Evolutionary conservation across 352 stramenopile species (phyloP).

Genomic region (Globisporangium spiculum): DNA sequence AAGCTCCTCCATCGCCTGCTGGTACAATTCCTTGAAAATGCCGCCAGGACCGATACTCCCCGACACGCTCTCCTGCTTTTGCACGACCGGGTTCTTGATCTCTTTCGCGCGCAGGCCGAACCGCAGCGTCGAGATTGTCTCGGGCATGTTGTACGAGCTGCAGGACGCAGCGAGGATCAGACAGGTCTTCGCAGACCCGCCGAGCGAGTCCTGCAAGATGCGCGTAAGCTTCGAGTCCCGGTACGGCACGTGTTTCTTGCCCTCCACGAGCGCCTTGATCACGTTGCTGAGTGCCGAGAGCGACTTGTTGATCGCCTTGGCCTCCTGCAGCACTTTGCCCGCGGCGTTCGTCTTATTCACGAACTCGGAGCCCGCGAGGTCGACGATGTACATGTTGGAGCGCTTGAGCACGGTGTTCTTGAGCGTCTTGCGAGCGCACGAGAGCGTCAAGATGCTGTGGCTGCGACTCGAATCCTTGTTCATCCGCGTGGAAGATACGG

Average conservation of each 20-base stretch:
- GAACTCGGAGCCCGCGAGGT: slow-evolving; percentile 82
- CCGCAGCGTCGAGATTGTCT: slow-evolving; percentile 76
- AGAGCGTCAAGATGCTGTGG: slow-evolving; percentile 71
- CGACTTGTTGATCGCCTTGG: slow-evolving; percentile 86
- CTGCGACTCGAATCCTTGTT: slow-evolving; percentile 89
- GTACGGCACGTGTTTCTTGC: slow-evolving; percentile 75
- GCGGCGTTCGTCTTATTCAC: slow-evolving; percentile 83
- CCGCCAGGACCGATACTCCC: slow-evolving; percentile 21
- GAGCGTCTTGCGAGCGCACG: slow-evolving; percentile 29
- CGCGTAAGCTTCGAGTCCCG: slow-evolving; percentile 83
- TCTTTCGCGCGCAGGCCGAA: slow-evolving; percentile 76
- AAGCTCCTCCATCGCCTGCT: slow-evolving; percentile 62
- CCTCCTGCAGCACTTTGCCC: slow-evolving; percentile 77
- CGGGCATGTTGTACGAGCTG: slow-evolving; percentile 75
- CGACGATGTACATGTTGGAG: slow-evolving; percentile 81
- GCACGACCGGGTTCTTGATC: slow-evolving; percentile 73
- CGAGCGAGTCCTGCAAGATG: slow-evolving; percentile 88
- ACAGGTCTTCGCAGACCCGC: slow-evolving; percentile 92
- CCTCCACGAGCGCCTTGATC: slow-evolving; percentile 77
- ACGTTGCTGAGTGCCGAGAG: slow-evolving; percentile 83
- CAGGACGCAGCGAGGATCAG: slow-evolving; percentile 93
- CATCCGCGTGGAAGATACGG: slow-evolving; percentile 82
- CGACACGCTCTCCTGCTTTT: slow-evolving; percentile 31
- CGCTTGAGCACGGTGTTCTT: slow-evolving; percentile 28
- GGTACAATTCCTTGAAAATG: slow-evolving; percentile 72